Evolutionary conservation across 805 yeast species (phyloP).

Genomic region (Starmerella riodocensis): DNA sequence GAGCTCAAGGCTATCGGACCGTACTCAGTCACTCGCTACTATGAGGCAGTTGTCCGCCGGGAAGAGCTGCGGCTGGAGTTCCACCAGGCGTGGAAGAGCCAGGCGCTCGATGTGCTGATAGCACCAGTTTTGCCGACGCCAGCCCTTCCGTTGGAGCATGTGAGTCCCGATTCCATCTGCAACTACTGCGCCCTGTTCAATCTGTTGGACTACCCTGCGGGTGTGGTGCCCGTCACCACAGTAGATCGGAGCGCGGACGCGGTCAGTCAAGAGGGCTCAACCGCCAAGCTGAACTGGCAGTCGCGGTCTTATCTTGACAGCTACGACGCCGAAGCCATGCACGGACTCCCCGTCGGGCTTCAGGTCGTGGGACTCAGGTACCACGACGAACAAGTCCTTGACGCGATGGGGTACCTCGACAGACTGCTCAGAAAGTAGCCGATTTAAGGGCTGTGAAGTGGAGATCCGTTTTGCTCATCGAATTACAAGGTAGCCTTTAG

Average conservation of each 20-base stretch:
- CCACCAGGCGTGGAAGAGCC: slow-evolving; percentile 26
- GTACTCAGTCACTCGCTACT: slow-evolving; percentile 26
- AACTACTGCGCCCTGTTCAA: slow-evolving; percentile 46
- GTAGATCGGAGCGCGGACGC: slow-evolving; percentile 32
- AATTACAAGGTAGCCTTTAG: no score
- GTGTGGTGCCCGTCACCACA: slow-evolving; percentile 43
- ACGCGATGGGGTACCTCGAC: slow-evolving; percentile 34
- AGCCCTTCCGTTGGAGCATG: slow-evolving; percentile 29
- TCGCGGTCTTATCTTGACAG: slow-evolving; percentile 34
- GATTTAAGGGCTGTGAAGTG: no score
- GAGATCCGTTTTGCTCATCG: no score
- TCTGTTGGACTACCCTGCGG: slow-evolving; percentile 42
- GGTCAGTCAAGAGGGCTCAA: slow-evolving; percentile 15
- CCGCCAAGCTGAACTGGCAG: slow-evolving; percentile 26
- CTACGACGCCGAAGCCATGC: slow-evolving; percentile 38
- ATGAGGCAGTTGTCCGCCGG: slow-evolving; percentile 28
- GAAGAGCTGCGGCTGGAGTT: slow-evolving; percentile 28
- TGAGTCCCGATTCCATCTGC: slow-evolving; percentile 27
- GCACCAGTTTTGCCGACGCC: slow-evolving; percentile 33
- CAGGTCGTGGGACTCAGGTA: slow-evolving; percentile 48
- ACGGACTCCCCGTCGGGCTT: slow-evolving; percentile 42
- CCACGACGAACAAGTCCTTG: slow-evolving; percentile 48
- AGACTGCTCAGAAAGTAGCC: not conserved
- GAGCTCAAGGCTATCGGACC: slow-evolving; percentile 27
- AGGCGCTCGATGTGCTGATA: slow-evolving; percentile 29